Evolutionary conservation across 2,329 filamentous ascomycete species (phyloP), one percentile per base, ranked within the genome.

Genomic region (Xylariaceae sp.): DNA sequence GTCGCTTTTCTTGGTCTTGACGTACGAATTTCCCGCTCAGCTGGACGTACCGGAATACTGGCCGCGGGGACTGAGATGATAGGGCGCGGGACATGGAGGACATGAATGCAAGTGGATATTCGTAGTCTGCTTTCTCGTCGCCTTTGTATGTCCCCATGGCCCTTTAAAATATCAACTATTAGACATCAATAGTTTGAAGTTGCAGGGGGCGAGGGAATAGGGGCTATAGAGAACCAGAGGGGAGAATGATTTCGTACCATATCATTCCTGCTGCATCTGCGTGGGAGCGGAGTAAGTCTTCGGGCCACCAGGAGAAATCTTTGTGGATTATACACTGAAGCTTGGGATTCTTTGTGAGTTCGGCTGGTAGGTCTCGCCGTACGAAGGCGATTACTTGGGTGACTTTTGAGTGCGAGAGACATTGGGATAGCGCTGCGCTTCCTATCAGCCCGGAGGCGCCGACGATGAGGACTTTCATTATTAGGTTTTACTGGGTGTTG

Each of bases 401-500:
- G 11, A 70, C 57, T 0, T 38, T 46, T 4, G 65, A 64, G 43
- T 66, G 64, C 1, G 56, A 51, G 30, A 70, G 68, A 14, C 66
- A 66, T 39, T 68, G 65, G 11, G 38, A 49, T 11, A 70, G 57
- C 7, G 56, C 65, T 43, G 61, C 63, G 42, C 66, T 48, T 42
- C 68, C 68, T 39, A 70, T 68, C 5, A 54, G 60, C 1, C 68
- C 68, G 11, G 58, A 66, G 0, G 66, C 68, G 30, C 68, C 68
- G 12, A 59, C 57, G 14, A 70, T 58, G 36, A 70, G 66, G 44
- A 70, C 50, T 44, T 70, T 70, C 68, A 70, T 70, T 7, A 38
- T 42, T 27, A 7, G 22, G 22, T 4, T 4, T 27, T 27, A 4
- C 7, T 5, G 22, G 7, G 22, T 27, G 22, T 27, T 27, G 7